Base-by-base conservation (phyloP, 768 basidiomycete species). In the Lyophyllum shimeji region DNA sequence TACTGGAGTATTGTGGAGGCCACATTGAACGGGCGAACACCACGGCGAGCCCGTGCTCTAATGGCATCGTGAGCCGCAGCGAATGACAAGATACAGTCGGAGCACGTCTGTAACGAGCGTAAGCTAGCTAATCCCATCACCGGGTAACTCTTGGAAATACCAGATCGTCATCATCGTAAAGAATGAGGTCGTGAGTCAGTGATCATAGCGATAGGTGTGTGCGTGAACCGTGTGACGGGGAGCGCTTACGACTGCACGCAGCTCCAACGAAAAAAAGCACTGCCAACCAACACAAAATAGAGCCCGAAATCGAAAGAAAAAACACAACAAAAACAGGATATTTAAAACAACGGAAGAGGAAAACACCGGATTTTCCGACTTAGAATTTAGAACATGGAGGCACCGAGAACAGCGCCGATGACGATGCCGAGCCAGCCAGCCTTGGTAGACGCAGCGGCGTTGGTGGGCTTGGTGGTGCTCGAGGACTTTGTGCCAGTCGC, bases 361-460 rank as follows among this genome's bases (percentile, higher is more conserved):
- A 50, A 54, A 52, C 39, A n/a, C 39, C 37, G 42, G n/a, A 34
- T 46, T 49, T 43, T 40, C 48, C 24, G 3, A 44, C 56, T 72
- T 68, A 79, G 63, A 79, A 44, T 56, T 72, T 68, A 79, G 63
- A 79, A 71, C 58, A 74, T 61, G 21, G 73, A 61, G 53, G 65
- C 69, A 58, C 74, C 76, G 43, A 76, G 64, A 20, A 74, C 53
- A 1, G 72, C 73, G 48, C 73, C 67, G 13, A 74, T 24, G 33
- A 73, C 52, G n/a, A 72, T 63, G 45, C 71, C 72, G 23, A 65
- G 59, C 67, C 71, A 71, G 25, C 73, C 68, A 48, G 67, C 69
- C 34, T 66, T 66, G 39, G 66, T 53, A 46, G 55, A 55, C 50
- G 71, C 37, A 37, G 70, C 69, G 13, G 70, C 60, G n/a, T 65